phyloP scores from a whole-genome alignment of 2,329 filamentous ascomycete genomes.

The Bipolaris zeicola region DNA sequence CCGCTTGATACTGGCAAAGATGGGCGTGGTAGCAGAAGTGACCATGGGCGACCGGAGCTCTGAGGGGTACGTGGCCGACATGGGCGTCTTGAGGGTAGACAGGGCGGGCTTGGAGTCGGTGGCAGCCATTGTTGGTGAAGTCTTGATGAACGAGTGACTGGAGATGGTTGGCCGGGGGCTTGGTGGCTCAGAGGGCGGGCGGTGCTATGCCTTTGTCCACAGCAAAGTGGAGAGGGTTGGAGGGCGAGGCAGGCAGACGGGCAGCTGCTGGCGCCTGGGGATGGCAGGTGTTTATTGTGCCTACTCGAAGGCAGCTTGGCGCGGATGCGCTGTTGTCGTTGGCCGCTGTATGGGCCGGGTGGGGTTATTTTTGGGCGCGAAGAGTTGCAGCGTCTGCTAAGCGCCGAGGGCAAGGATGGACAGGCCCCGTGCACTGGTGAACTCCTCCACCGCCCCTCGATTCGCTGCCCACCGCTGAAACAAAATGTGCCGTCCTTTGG shows the following conservation, averaged over 20 bases:
- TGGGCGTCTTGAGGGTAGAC: constrained; percentile 59
- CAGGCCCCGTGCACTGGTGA: constrained; percentile 27
- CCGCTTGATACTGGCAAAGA: constrained; percentile 65
- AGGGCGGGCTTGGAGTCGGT: constrained; percentile 50
- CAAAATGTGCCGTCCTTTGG: constrained; percentile 45
- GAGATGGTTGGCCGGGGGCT: constrained; percentile 23
- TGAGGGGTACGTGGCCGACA: constrained; percentile 63
- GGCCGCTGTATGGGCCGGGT: constrained; percentile 38
- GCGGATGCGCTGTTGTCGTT: constrained; percentile 41
- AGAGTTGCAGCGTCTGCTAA: constrained; percentile 37
- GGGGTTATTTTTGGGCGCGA: constrained; percentile 33
- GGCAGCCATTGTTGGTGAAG: constrained; percentile 40
- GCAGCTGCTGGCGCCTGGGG: constrained; percentile 34
- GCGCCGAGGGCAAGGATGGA: constrained; percentile 32
- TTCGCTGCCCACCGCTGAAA: constrained; percentile 37
- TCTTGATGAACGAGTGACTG: constrained; percentile 37
- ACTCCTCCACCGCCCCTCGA: constrained; percentile 20
- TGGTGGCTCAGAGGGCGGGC: constrained; percentile 16
- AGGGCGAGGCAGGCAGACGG: constrained; percentile 36
- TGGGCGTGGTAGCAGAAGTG: constrained; percentile 49
- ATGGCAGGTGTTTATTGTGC: constrained; percentile 41
- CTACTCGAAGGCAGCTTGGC: constrained; percentile 23
- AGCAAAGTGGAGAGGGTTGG: constrained; percentile 29
- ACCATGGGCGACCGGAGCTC: constrained; percentile 69
- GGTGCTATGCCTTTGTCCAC: constrained; percentile 39